Conservation (phyloP, 163 green algal species). For the Trebouxia gelatinosa region DNA sequence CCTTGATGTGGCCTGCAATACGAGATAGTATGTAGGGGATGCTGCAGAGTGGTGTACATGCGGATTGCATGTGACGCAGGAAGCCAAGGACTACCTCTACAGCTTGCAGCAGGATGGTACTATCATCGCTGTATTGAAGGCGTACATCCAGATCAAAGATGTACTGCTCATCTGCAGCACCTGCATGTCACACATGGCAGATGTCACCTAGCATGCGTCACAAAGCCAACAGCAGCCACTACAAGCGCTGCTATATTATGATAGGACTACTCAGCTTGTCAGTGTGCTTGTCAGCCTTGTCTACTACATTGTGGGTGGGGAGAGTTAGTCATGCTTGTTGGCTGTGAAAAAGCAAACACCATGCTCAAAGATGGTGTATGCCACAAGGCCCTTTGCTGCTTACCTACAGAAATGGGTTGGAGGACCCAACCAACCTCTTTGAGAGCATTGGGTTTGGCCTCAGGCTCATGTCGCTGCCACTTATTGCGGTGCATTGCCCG, state of each 20-base stretch:
- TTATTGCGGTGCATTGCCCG: too few relatives aligned
- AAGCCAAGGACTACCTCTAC: conserved; percentile 27
- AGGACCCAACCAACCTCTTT: too few relatives aligned
- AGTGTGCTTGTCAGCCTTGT: background rate
- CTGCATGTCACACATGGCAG: conserved; percentile 5
- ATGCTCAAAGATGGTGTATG: background rate
- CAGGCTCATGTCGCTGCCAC: too few relatives aligned
- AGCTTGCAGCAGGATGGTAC: conserved; percentile 44
- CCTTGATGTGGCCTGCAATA: too few relatives aligned
- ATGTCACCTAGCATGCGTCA: background rate
- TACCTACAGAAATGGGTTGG: too few relatives aligned
- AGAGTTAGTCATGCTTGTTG: background rate
- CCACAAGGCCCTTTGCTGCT: too few relatives aligned
- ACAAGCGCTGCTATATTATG: background rate
- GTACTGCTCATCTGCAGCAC: conserved; percentile 52
- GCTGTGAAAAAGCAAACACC: background rate
- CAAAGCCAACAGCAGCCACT: background rate
- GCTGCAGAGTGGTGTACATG: background rate
- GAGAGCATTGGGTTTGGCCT: too few relatives aligned
- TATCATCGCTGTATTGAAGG: conserved; percentile 49
- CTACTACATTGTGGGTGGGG: background rate
- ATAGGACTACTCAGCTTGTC: background rate
- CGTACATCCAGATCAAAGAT: conserved; percentile 58
- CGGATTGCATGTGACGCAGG: background rate
- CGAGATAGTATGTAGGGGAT: background rate